phyloP scores from a whole-genome alignment of 2,329 filamentous ascomycete species.

The Calcarisporium arbuscula region DNA sequence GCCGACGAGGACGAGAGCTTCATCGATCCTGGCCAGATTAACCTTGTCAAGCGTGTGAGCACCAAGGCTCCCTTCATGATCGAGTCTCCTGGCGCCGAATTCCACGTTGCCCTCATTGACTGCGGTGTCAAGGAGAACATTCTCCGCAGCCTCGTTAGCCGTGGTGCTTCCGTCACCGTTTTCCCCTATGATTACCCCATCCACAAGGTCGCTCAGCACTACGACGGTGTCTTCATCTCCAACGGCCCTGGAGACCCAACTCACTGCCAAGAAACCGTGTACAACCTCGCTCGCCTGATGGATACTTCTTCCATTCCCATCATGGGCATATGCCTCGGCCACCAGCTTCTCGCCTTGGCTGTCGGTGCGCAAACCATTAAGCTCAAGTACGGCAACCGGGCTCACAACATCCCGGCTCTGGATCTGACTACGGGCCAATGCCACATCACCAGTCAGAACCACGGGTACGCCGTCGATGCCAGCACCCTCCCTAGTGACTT shows the following conservation, averaged over 20 bases:
- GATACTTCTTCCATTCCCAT: constrained; percentile 84
- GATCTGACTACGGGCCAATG: constrained; percentile 94
- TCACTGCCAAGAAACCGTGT: constrained; percentile 89
- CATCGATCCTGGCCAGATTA: constrained; percentile 91
- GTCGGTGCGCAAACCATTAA: constrained; percentile 87
- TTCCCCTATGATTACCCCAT: constrained; percentile 97
- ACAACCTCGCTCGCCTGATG: constrained; percentile 87
- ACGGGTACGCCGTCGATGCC: constrained; percentile 91
- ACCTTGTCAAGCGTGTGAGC: constrained; percentile 91
- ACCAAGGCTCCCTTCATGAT: constrained; percentile 98
- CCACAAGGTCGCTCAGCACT: constrained; percentile 96
- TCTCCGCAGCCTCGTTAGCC: constrained; percentile 83
- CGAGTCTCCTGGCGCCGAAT: constrained; percentile 71
- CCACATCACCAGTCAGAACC: constrained; percentile 98
- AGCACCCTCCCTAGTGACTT: constrained; percentile 76
- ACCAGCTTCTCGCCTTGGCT: constrained; percentile 89
- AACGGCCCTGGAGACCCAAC: constrained; percentile 98
- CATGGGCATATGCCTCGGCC: constrained; percentile 96
- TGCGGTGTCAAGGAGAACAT: constrained; percentile 99
- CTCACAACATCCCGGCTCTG: constrained; percentile 94
- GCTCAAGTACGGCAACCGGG: constrained; percentile 98
- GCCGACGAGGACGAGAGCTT: constrained; percentile 96
- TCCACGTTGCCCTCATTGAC: constrained; percentile 91
- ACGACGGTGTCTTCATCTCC: constrained; percentile 97
- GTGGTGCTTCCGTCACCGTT: constrained; percentile 85